A percentile compares a stretch with the other conserved stretches of the same genome.
Conservation (phyloP, 2,329 filamentous ascomycete genomes). For the Colletotrichum tropicale region DNA sequence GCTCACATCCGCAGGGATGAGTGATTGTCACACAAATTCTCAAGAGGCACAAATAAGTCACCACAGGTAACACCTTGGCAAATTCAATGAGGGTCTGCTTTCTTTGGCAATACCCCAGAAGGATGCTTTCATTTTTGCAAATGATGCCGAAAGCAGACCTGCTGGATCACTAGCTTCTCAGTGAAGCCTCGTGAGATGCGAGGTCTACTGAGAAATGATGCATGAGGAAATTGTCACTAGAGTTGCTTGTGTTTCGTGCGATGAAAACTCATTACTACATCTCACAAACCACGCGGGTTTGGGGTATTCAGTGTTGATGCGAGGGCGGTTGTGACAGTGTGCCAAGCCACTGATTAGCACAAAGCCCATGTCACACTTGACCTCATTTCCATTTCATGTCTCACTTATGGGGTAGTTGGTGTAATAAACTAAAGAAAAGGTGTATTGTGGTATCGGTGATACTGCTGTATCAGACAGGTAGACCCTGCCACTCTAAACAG, state of each 20-base stretch:
- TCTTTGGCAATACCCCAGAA: not conserved
- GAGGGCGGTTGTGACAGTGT: not conserved
- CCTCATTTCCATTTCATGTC: fast-evolving
- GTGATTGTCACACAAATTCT: not conserved
- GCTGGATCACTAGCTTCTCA: not conserved
- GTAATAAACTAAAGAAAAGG: not conserved
- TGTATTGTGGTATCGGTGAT: not conserved
- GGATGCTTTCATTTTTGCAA: not conserved
- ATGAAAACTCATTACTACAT: not conserved
- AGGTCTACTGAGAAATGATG: too few species aligned
- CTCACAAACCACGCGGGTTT: not conserved
- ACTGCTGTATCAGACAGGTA: not conserved
- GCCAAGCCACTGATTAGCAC: not conserved
- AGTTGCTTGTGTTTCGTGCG: not conserved
- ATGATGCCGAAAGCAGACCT: not conserved
- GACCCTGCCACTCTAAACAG: not conserved
- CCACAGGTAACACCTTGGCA: not conserved
- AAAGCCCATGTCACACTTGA: not conserved
- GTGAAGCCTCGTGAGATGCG: not conserved
- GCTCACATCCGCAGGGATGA: not conserved
- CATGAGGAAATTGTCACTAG: too few species aligned
- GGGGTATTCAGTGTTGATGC: fast-evolving
- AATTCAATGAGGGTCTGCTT: not conserved
- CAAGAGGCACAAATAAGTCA: not conserved
- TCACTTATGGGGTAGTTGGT: not conserved